Evolutionary conservation across 352 stramenopile genomes (phyloP).

Genomic region (Globisporangium okanoganense): DNA sequence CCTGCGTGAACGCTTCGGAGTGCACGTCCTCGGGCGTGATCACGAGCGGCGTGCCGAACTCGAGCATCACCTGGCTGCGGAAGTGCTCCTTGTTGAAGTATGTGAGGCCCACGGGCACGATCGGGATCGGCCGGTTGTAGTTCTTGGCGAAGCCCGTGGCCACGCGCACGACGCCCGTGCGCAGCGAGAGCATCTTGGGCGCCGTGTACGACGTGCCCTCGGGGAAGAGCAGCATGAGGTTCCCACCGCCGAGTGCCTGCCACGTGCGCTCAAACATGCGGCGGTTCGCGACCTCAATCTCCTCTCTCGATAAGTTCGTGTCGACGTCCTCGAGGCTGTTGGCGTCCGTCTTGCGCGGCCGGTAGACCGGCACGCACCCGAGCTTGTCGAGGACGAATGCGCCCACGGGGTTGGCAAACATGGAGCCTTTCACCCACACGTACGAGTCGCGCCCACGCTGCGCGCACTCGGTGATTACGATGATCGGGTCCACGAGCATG

Average conservation of each 20-base stretch:
- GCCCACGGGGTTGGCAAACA: conserved; percentile 56
- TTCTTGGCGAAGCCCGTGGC: conserved; percentile 67
- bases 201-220: conserved; percentile 80
- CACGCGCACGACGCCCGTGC: conserved; percentile 68
- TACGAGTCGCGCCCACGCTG: conserved; percentile 53
- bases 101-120: conserved; percentile 67
- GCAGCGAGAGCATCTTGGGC: conserved; percentile 72
- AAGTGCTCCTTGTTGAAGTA: conserved; percentile 87
- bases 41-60: conserved; percentile 60
- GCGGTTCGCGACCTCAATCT: conserved; percentile 58
- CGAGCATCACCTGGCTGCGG: conserved; percentile 62
- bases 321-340: conserved; percentile 55
- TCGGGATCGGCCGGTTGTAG: conserved; percentile 64
- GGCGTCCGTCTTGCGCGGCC: conserved; percentile 34
- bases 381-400: conserved; percentile 39
- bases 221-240: conserved; percentile 77
- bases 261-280: conserved; percentile 78
- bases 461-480: conserved; percentile 73
- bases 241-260: conserved; percentile 45
- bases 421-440: conserved; percentile 72
- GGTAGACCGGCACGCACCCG: conserved; percentile 68
- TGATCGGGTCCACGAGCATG: conserved; percentile 74
- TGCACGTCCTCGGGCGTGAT: conserved; percentile 36
- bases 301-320: conserved; percentile 52
- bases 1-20: conserved; percentile 27